Percentiles rank a stretch among this genome's conserved stretches.
Conservation (phyloP, 1,139 yeast species). For the Pichia sp. region DNA sequence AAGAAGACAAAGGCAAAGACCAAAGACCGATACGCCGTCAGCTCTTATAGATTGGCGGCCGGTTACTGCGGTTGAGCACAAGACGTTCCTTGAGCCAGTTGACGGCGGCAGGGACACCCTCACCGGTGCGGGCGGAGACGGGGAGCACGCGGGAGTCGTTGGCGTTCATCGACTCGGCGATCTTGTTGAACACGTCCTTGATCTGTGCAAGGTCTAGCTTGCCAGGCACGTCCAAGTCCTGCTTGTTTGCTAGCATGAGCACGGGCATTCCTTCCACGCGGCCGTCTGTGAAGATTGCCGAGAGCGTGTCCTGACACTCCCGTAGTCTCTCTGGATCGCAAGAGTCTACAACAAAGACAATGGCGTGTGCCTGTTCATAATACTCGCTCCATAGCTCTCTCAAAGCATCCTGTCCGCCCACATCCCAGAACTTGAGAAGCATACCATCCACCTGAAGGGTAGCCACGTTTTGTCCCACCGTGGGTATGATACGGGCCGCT, state of each 20-base stretch:
- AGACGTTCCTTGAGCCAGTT: constrained; percentile 83
- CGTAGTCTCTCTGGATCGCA: constrained; percentile 76
- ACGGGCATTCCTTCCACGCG: constrained; percentile 74
- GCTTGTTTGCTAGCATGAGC: constrained; percentile 91
- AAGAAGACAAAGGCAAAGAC: too few species aligned
- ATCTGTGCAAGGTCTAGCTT: constrained; percentile 74
- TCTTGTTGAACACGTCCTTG: constrained; percentile 71
- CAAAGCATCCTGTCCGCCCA: constrained; percentile 86
- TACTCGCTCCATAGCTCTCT: constrained; percentile 85
- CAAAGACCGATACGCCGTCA: too few species aligned
- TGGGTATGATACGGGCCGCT: constrained; percentile 51
- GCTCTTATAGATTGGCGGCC: constrained; percentile 45
- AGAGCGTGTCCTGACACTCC: constrained; percentile 67
- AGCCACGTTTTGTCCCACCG: constrained; percentile 65
- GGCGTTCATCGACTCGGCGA: constrained; percentile 79
- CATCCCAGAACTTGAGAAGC: constrained; percentile 83
- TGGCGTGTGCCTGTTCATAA: constrained; percentile 81
- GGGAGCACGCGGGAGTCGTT: constrained; percentile 88
- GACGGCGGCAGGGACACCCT: constrained; percentile 78
- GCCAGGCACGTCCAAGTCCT: constrained; percentile 60
- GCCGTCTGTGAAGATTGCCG: constrained; percentile 43
- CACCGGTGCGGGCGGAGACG: constrained; percentile 79
- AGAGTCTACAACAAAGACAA: constrained; percentile 87
- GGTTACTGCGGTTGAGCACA: constrained; percentile 63
- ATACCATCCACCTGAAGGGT: constrained; percentile 18